Conservation (phyloP, 257 asterid species). For the Plantago ovata region DNA sequence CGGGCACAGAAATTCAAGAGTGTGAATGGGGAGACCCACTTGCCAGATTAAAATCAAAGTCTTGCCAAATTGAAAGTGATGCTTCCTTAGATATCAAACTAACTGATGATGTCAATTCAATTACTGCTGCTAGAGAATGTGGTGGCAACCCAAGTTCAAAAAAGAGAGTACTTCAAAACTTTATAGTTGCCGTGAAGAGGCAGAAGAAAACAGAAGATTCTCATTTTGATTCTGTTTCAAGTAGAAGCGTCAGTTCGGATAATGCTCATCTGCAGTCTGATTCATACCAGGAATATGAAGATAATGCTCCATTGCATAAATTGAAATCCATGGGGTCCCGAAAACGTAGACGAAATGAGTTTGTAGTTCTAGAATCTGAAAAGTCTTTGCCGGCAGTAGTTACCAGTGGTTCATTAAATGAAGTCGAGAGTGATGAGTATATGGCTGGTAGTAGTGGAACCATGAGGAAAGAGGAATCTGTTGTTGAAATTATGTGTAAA, state of each 20-base stretch:
- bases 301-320: constrained; percentile 35
- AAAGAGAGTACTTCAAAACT: constrained; percentile 85
- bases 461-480: constrained; percentile 38
- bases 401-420: constrained; percentile 50
- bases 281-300: constrained; percentile 46
- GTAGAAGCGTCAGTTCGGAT: constrained; percentile 39
- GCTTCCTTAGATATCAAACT: constrained; percentile 64
- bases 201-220: constrained; percentile 54
- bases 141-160: constrained; percentile 63
- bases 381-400: constrained; percentile 46
- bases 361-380: constrained; percentile 31
- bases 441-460: constrained; percentile 37
- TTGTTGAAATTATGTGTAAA: constrained; percentile 40
- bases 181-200: constrained; percentile 57
- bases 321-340: constrained; percentile 44
- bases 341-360: constrained; percentile 50
- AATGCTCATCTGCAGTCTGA: constrained; percentile 36
- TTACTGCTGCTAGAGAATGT: constrained; percentile 45
- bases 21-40: constrained; percentile 41
- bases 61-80: constrained; percentile 65
- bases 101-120: constrained; percentile 45
- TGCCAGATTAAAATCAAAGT: constrained; percentile 46
- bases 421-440: constrained; percentile 37
- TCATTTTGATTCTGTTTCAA: constrained; percentile 55
- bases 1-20: constrained; percentile 39